Conservation (phyloP, 2,329 filamentous ascomycete species). For the Epichloe elymi region DNA sequence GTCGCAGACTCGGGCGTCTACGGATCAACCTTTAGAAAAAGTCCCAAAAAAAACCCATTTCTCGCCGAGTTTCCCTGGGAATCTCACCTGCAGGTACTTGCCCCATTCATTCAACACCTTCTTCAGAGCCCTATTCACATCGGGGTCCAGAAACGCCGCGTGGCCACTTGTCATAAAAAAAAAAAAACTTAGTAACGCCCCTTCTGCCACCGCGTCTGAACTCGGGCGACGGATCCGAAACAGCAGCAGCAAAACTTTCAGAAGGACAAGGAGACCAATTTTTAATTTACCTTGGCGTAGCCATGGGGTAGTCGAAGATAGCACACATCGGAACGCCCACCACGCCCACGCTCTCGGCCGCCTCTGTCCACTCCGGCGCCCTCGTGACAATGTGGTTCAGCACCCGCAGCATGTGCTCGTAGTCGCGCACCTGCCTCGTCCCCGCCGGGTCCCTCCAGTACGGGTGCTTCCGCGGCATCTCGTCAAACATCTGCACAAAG, state of each 20-base stretch:
- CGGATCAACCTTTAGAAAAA: too few species aligned
- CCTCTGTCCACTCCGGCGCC: slow-evolving; percentile 40
- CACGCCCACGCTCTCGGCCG: slow-evolving; percentile 36
- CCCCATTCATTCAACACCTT: slow-evolving; percentile 46
- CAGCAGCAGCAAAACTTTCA: not conserved
- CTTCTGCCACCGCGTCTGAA: too few species aligned
- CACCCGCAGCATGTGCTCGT: slow-evolving; percentile 51
- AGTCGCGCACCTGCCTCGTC: slow-evolving; percentile 49
- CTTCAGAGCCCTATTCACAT: slow-evolving; percentile 40
- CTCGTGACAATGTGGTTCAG: slow-evolving; percentile 46
- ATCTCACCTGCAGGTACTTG: slow-evolving; percentile 31
- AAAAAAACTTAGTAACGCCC: too few species aligned
- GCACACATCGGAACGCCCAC: slow-evolving; percentile 41
- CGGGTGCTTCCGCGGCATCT: slow-evolving; percentile 46
- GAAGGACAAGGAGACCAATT: not conserved
- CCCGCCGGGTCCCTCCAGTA: slow-evolving; percentile 51
- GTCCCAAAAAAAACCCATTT: too few species aligned
- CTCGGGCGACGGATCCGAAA: too few species aligned
- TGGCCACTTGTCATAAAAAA: slow-evolving; percentile 24
- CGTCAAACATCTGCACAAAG: slow-evolving; percentile 53
- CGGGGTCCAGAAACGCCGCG: slow-evolving; percentile 40
- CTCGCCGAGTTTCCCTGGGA: not conserved
- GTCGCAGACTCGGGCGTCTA: slow-evolving; percentile 39
- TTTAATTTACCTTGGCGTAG: slow-evolving; percentile 35
- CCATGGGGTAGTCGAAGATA: slow-evolving; percentile 44